Evolutionary conservation across 345 rosid species (phyloP), one percentile per base, ranked within the genome.

Genomic region (Sonneratia alba): DNA sequence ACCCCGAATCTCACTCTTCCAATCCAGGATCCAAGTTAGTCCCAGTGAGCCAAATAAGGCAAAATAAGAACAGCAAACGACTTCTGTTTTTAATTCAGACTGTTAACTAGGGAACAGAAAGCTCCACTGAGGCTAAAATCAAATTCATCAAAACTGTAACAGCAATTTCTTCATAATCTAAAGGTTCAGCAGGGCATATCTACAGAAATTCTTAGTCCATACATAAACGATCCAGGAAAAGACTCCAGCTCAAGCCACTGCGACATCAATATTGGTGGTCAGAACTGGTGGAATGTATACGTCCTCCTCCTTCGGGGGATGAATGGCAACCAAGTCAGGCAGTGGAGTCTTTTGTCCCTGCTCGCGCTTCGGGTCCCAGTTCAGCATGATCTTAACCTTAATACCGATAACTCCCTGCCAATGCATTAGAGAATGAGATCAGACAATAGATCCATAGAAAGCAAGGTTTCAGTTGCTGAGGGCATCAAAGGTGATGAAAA

Each of bases 361-460:
- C 80, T 79, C 78, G 7, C 85, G 83, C 78, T 81, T 81, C 1
- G 87, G 82, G 72, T 83, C 87, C 84, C 81, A 82, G 37, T 82
- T 83, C 7, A 84, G 82, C 84, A 78, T 77, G 56, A 81, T 78
- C 80, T 79, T 83, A 15, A 85, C 86, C 73, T 83, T 81, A 69
- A 83, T 77, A 32, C 83, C 85, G 56, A 83, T 77, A 36, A 81
- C 86, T 14, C 85, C 87, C 86, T 75, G 65, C 45, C 47, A 16
- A 0, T 0, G 49, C 62, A 36, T 15, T 7, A 4, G 27, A 4
- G 27, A n/a, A 34, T 37, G 27, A 42, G 18, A 27, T 14, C 3
- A 37, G 49, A 38, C 32, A 42, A 42, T 24, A 38, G 11, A 42
- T 27, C 32, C 32, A 19, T 24, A 70, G 19, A 56, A 15, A 14